A percentile compares a stretch with the other conserved stretches of the same genome.
Conservation (phyloP, 2,329 filamentous ascomycete genomes). For the Fusarium sp. region DNA sequence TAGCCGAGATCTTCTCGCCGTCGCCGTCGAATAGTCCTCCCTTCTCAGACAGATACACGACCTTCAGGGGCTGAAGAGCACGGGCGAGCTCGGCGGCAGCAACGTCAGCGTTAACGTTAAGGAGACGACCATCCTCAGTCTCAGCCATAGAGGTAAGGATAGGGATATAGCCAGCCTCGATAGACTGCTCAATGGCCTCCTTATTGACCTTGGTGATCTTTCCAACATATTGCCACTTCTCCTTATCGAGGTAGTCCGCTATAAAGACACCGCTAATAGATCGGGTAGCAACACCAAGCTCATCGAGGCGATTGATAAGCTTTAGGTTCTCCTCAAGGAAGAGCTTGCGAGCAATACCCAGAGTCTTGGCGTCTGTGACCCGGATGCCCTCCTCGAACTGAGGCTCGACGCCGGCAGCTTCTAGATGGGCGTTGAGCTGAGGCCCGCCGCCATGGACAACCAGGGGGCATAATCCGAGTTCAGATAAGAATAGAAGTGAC, state of each 20-base stretch:
- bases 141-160: conserved; percentile 97
- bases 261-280: conserved; percentile 92
- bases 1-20: conserved; percentile 92
- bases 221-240: conserved; percentile 94
- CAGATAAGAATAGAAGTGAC: conserved; percentile 90
- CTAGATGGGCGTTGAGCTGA: conserved; percentile 89
- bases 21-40: conserved; percentile 94
- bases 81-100: conserved; percentile 92
- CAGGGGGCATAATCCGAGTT: conserved; percentile 92
- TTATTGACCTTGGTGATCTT: conserved; percentile 95
- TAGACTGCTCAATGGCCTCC: conserved; percentile 86
- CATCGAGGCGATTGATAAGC: conserved; percentile 86
- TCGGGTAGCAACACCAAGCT: conserved; percentile 85
- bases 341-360: conserved; percentile 87
- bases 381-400: conserved; percentile 96
- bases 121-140: conserved; percentile 85
- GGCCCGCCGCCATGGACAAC: conserved; percentile 95
- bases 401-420: conserved; percentile 90
- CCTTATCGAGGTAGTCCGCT: conserved; percentile 94
- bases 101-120: conserved; percentile 98
- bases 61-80: conserved; percentile 90
- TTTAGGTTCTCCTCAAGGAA: conserved; percentile 87
- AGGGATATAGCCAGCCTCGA: conserved; percentile 88
- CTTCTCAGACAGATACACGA: conserved; percentile 98
- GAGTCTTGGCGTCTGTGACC: conserved; percentile 93